These are phyloP conservation scores for Trichoderma parareesei DNA, from an alignment of 495 filamentous ascomycete genomes.

Conservation along the genomic window DNA sequence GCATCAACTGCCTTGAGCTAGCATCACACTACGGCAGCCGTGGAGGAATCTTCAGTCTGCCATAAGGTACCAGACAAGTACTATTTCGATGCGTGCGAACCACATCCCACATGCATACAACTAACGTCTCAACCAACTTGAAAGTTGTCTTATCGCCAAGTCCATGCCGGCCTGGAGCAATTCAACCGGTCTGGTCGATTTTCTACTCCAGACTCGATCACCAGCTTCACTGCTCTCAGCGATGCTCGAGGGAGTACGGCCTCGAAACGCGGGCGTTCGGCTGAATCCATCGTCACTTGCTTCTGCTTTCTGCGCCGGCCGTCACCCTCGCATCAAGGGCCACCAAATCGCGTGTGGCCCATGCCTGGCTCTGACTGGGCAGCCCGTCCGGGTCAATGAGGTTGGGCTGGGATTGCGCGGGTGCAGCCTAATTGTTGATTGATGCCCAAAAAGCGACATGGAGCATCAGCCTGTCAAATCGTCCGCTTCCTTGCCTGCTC, in stretches of 20 bases:
- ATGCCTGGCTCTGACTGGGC: not conserved
- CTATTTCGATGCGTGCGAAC: not conserved
- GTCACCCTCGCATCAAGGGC: not conserved
- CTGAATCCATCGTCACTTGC: slow-evolving; percentile 4
- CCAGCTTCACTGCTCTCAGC: not conserved
- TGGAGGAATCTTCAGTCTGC: too few relatives aligned
- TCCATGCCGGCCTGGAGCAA: not conserved
- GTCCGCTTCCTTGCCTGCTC: not conserved
- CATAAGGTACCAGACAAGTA: too few relatives aligned
- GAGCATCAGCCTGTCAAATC: not conserved
- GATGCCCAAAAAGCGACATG: not conserved
- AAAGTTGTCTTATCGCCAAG: not conserved
- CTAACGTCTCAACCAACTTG: not conserved
- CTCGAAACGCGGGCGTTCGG: not conserved
- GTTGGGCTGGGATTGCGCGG: slow-evolving; percentile 2
- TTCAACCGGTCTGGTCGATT: not conserved
- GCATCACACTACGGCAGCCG: too few relatives aligned
- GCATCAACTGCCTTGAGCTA: too few relatives aligned
- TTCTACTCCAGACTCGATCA: not conserved
- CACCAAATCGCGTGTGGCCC: not conserved
- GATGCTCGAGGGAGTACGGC: not conserved
- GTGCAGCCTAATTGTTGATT: not conserved
- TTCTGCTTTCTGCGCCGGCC: not conserved
- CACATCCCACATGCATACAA: not conserved
- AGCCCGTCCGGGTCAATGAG: not conserved